Base-by-base conservation (phyloP, 148 eudicot genomes). In the Mesembryanthemum crystallinum region DNA sequence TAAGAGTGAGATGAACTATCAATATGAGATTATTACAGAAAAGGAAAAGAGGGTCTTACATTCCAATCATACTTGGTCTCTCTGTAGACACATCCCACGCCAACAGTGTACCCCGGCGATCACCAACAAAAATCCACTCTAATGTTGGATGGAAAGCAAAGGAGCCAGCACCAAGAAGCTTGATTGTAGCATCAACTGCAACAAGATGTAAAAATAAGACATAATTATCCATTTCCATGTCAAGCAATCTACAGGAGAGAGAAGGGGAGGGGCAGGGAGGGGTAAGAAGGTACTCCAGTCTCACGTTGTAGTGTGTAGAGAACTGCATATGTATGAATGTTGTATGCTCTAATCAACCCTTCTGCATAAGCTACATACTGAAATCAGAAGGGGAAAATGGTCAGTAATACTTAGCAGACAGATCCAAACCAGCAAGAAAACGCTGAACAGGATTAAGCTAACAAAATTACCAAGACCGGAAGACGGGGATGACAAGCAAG, bases 71-170 rank as follows among this genome's bases (percentile, higher is more conserved):
- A 73, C 82, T 88, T 70, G 98, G 97, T 77, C 97, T 90, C 87
- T 95, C 97, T 25, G 98, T 95, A 67, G 98, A 95, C 30, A 95
- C 98, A 85, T 95, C 98, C 98, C 98, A 95, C 73, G 98, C 97
- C 86, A 95, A 85, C 67, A 95, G 89, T 51, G 98, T 88, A 28
- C 98, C 98, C 73, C 93, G 87, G 61, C 93, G 85, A 81, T 95
- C 98, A 45, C 98, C 97, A 80, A 95, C 90, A 82, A 92, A 92
- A 80, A 92, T 78, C 98, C 97, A 92, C 80, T 92, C 98, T 81
- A 95, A 75, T 58, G 84, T 89, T 78, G 98, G 98, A 85, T 95
- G 98, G 78, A 95, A 95, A 69, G 98, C 94, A 84, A 95, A 95
- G 84, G 97, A 94, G 71, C 97, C 93, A 77, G 97, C 96, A 80